Percentiles rank a stretch among this genome's conserved stretches.
phyloP scores from a whole-genome alignment of 106 monocot species.

The Gastrodia elata region DNA sequence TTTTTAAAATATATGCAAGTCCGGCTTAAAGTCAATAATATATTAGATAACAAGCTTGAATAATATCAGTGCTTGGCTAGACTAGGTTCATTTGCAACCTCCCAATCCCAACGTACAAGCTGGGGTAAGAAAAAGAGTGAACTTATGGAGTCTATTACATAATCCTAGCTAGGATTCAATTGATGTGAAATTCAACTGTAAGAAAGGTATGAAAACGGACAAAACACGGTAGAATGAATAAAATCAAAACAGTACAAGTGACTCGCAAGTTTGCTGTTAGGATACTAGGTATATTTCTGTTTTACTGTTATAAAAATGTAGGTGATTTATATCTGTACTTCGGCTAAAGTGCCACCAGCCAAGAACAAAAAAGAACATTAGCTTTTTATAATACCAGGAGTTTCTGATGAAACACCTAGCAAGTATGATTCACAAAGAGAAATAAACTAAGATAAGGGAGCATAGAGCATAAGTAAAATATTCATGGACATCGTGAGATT shows the following conservation, averaged over 20 bases:
- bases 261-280: not conserved
- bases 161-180: not conserved
- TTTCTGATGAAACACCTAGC: not conserved
- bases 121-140: no score
- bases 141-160: no score
- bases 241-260: not conserved
- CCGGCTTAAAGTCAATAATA: no score
- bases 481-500: not conserved
- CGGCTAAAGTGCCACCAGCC: not conserved
- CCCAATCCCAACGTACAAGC: no score
- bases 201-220: no score
- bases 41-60: no score
- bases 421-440: not conserved
- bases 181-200: no score
- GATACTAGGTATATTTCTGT: not conserved
- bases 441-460: not conserved
- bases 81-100: no score
- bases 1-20: no score
- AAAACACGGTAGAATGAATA: not conserved
- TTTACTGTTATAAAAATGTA: not conserved
- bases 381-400: not conserved
- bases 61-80: no score
- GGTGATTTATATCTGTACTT: not conserved
- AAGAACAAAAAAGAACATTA: not conserved
- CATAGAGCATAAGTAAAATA: not conserved